A percentile compares a stretch with the other conserved stretches of the same genome.
Evolutionary conservation across 1,284 basidiomycete genomes (phyloP).

Genomic region (Rugosomyces carneus): DNA sequence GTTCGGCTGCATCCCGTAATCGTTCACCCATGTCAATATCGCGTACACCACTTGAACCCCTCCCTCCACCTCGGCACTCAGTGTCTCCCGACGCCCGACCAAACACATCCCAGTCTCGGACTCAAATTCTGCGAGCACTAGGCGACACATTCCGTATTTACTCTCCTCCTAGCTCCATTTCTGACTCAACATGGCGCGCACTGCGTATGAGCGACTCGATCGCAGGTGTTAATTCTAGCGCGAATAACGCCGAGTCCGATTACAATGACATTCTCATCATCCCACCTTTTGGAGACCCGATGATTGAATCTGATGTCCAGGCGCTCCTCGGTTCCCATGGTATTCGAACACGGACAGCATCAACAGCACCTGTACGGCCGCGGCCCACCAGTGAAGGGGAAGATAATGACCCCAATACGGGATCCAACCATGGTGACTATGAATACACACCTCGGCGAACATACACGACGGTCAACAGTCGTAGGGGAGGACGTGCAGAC

Average conservation of each 20-base stretch:
- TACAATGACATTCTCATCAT: slow-evolving; percentile 44
- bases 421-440: slow-evolving; percentile 25
- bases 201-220: slow-evolving; percentile 18
- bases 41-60: slow-evolving; percentile 5
- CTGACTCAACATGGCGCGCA: slow-evolving; percentile 35
- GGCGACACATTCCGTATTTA: slow-evolving; percentile 54
- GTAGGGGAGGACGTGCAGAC: slow-evolving; percentile 10
- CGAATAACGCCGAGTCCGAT: slow-evolving; percentile 28
- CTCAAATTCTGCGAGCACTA: slow-evolving; percentile 38
- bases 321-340: slow-evolving; percentile 46
- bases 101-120: slow-evolving; percentile 6
- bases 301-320: slow-evolving; percentile 55
- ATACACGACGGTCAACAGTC: slow-evolving; percentile 8
- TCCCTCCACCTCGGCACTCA: slow-evolving; percentile 2
- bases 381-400: slow-evolving; percentile 20
- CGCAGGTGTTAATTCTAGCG: slow-evolving; percentile 12
- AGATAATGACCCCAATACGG: slow-evolving; percentile 27
- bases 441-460: slow-evolving; percentile 20
- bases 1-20: neutral
- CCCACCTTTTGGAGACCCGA: slow-evolving; percentile 50
- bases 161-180: slow-evolving; percentile 32
- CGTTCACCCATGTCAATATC: slow-evolving; percentile 8
- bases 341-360: slow-evolving; percentile 25
- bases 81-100: slow-evolving; percentile 3
- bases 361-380: slow-evolving; percentile 1